Evolutionary conservation across 192 early-diverging fungal genomes (phyloP), one percentile per base, ranked within the genome.

Genomic region (Mycoemilia scoparia): DNA sequence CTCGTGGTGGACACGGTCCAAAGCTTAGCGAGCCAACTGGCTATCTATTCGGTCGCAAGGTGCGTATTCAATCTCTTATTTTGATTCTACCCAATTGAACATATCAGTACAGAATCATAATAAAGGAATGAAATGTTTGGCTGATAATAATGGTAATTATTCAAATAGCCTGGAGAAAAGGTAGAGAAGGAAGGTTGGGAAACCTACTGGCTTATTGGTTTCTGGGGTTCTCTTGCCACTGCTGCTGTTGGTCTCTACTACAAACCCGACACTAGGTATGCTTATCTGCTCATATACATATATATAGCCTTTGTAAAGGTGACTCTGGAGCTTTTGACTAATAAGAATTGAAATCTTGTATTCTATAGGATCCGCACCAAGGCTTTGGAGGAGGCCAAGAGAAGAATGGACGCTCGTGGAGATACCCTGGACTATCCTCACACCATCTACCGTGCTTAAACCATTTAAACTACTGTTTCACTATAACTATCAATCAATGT

Each of bases 161-260:
- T 4, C 11, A 32, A 17, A 18, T 57, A 58, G 48, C 59, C 66
- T 2, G 77, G 77, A 31, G 47, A 69, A 42, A 76, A 76, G 54
- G 69, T 69, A 43, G 64, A 74, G 27, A 71, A 68, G 43, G 81
- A 79, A 28, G 70, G 72, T 37, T 84, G 81, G 81, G 81, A 84
- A 56, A 49, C 49, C 28, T 34, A 72, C 26, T 79, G 58, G 48
- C 49, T 63, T 19, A 69, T 67, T 35, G 76, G 74, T 21, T 67
- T 77, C 46, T 36, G 61, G 7, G 69, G 76, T 16, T 60, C 68
- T 21, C 67, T 79, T 39, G 43, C 43, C 8, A 31, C 76, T 32
- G 66, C 66, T 10, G 48, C 59, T 9, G 47, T 59, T 20, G 49
- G 67, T 12, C 36, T 66, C 15, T 65, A 71, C 58, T 84, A 80